Conservation (phyloP, 2,329 filamentous ascomycete species). For the Penicillium sp. region DNA sequence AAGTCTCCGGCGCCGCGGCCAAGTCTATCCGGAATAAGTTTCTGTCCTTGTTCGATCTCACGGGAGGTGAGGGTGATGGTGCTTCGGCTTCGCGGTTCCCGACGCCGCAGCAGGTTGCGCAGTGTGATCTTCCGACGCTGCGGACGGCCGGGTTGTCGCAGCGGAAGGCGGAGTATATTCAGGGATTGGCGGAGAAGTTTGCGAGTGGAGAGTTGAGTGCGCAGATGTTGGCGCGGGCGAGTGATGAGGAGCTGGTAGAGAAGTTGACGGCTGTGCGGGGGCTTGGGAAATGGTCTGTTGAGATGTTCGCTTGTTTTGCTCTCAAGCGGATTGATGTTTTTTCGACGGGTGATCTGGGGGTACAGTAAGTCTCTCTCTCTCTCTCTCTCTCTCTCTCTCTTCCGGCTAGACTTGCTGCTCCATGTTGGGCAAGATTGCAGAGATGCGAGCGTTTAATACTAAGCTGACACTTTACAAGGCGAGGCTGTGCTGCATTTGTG, state of each 20-base stretch:
- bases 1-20: slow-evolving; percentile 91
- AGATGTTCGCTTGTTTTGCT: slow-evolving; percentile 98
- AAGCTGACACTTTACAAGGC: slow-evolving; percentile 40
- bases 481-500: slow-evolving; percentile 86
- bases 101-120: slow-evolving; percentile 70
- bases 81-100: slow-evolving; percentile 60
- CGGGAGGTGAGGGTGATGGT: slow-evolving; percentile 17
- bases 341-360: slow-evolving; percentile 85
- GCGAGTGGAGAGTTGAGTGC: slow-evolving; percentile 71
- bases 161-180: slow-evolving; percentile 93
- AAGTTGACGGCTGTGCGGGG: slow-evolving; percentile 83
- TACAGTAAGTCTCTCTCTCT: slow-evolving; percentile 62
- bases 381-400: background rate
- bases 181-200: slow-evolving; percentile 83
- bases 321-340: slow-evolving; percentile 95
- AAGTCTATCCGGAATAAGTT: slow-evolving; percentile 87
- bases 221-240: slow-evolving; percentile 71
- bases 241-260: slow-evolving; percentile 83
- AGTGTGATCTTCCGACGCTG: slow-evolving; percentile 64
- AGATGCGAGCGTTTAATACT: background rate
- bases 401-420: background rate
- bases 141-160: slow-evolving; percentile 87
- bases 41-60: slow-evolving; percentile 66
- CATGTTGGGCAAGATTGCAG: background rate
- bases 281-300: slow-evolving; percentile 85